A percentile compares a stretch with the other conserved stretches of the same genome.
Conservation (phyloP, 2,329 filamentous ascomycete species). For the Raffaelea albimanens region DNA sequence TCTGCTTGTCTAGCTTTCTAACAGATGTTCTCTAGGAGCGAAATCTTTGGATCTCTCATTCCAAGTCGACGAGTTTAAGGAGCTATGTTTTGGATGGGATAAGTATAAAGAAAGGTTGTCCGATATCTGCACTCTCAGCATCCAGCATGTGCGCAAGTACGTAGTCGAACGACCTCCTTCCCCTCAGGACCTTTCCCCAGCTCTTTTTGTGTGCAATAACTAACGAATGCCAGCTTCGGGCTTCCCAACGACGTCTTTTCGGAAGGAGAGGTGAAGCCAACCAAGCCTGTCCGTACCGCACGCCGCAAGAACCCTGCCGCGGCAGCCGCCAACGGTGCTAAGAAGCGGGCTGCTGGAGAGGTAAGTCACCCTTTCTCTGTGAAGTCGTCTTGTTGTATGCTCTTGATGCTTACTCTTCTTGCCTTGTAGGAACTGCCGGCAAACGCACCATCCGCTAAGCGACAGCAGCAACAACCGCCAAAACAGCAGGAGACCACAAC, state of each 20-base stretch:
- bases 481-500: background rate
- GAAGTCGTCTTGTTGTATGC: too few species aligned
- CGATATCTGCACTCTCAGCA: conserved; percentile 48
- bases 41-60: conserved; percentile 70
- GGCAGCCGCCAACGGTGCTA: conserved; percentile 29
- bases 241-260: conserved; percentile 86
- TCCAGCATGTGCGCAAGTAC: conserved; percentile 82
- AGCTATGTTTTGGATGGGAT: conserved; percentile 66
- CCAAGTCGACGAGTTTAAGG: conserved; percentile 79
- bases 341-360: conserved; percentile 41
- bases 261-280: conserved; percentile 63
- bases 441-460: conserved; percentile 1
- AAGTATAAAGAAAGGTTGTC: conserved; percentile 68
- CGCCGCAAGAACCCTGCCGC: conserved; percentile 28
- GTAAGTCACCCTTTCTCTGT: conserved; percentile 24
- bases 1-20: conserved; percentile 11
- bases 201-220: background rate
- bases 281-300: conserved; percentile 44
- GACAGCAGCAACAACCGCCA: background rate
- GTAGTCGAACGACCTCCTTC: too few species aligned
- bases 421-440: background rate
- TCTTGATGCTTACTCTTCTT: background rate
- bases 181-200: background rate
- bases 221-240: conserved; percentile 53
- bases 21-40: conserved; percentile 33